Evolutionary conservation across 2,329 filamentous ascomycete species (phyloP), one percentile per base, ranked within the genome.

Genomic region (Amesomyces nigricolor): DNA sequence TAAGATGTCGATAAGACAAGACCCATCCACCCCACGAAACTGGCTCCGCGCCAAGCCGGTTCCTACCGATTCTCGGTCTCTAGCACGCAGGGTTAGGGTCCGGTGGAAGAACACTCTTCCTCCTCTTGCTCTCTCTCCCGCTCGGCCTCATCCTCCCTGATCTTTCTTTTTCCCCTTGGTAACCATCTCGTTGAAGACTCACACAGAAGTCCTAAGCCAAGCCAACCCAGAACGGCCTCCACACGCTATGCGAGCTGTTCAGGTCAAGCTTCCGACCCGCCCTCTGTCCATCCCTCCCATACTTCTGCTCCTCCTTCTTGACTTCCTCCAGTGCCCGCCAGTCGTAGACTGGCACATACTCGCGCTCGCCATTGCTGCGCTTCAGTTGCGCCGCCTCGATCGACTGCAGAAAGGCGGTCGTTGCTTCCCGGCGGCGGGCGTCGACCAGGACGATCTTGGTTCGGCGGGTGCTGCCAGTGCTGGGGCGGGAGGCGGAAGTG

Each of bases 321-420:
- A 69, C 38, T 0, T 44, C 56, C 62, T 73, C 71, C 16, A 74
- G 44, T 0, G 73, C 59, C 5, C 69, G 61, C 72, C 72, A 75
- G 64, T 75, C 72, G 47, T 65, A 73, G 0, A 69, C 65, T 17
- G 66, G 61, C 0, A 72, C 63, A 49, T 63, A 67, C 44, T 67
- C 63, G 14, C 63, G 64, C 38, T 63, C 62, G 5, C 66, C 66
- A 4, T 62, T 62, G 10, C 54, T 54, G 29, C 62, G 53, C 47
- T 48, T 63, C 16, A 67, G 56, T 1, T 59, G 54, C 0, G 64
- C 57, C 0, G 54, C 62, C 19, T 62, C 54, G 5, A 72, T 62
- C 3, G 57, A 43, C 6, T 60, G 56, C 30, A 74, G 59, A n/a
- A 72, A 70, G 0, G 58, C 56, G 2, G 59, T 54, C 0, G 68